Evolutionary conservation across 2,329 filamentous ascomycete species (phyloP).

Genomic region (Neopestalotiopsis sp.): DNA sequence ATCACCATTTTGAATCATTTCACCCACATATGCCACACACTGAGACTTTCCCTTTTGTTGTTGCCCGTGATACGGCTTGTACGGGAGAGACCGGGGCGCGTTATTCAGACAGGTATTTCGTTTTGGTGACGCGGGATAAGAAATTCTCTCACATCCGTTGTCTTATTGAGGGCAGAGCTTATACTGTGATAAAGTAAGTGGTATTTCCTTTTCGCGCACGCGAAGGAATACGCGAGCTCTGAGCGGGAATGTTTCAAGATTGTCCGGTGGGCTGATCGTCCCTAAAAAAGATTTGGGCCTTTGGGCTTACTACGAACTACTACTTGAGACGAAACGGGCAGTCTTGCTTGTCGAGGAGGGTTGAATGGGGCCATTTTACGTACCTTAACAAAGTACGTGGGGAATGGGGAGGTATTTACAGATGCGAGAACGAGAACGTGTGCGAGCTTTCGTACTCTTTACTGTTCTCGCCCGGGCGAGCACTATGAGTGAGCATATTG

Average conservation of each 20-base stretch:
- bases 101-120: neutral
- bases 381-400: neutral
- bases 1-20: neutral
- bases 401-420: slow-evolving; percentile 4
- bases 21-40: neutral
- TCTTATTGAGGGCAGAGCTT: too few relatives aligned
- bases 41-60: neutral
- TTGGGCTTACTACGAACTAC: neutral
- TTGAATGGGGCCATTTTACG: neutral
- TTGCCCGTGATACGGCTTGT: neutral
- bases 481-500: too few relatives aligned
- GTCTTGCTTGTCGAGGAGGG: too few relatives aligned
- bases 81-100: neutral
- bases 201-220: neutral
- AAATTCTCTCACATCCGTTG: neutral
- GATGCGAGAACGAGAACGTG: neutral
- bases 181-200: neutral
- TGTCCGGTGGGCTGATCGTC: neutral
- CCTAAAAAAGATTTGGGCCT: neutral
- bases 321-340: neutral
- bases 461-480: too few relatives aligned
- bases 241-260: neutral
- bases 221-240: neutral
- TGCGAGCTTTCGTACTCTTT: too few relatives aligned
- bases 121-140: neutral